phyloP scores from a whole-genome alignment of 1,284 basidiomycete species.

The Fistulinella cinereoalba region DNA sequence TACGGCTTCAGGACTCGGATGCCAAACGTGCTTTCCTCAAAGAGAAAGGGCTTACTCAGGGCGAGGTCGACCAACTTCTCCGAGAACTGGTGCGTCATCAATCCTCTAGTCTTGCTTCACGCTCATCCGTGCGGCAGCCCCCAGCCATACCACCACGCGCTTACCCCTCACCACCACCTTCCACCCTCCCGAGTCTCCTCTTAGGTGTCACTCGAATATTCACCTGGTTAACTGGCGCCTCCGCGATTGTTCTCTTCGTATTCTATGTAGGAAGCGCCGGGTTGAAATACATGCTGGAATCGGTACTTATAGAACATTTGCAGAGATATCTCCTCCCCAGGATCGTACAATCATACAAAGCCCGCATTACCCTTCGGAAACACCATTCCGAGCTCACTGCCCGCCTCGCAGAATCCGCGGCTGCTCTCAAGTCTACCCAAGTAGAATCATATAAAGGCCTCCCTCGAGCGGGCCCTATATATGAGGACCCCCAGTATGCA shows the following conservation, averaged over 20 bases:
- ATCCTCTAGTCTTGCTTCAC: neutral
- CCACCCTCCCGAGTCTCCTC: constrained; percentile 63
- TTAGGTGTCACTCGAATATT: constrained; percentile 58
- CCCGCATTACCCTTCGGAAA: constrained; percentile 54
- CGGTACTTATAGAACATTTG: too few relatives aligned
- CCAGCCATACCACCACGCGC: constrained; percentile 61
- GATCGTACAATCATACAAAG: constrained; percentile 54
- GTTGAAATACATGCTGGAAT: too few relatives aligned
- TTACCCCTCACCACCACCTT: constrained; percentile 69
- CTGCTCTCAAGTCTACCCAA: constrained; percentile 51
- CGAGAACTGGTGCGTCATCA: constrained; percentile 47
- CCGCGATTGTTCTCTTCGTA: constrained; percentile 52
- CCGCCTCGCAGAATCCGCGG: constrained; percentile 52
- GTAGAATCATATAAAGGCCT: constrained; percentile 51
- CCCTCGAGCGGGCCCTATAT: constrained; percentile 48
- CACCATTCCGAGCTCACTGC: constrained; percentile 57
- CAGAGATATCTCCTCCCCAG: constrained; percentile 69
- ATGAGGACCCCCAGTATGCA: constrained; percentile 47
- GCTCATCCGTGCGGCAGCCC: constrained; percentile 38
- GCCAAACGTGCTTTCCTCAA: constrained; percentile 63
- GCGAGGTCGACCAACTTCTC: constrained; percentile 61
- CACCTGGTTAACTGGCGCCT: constrained; percentile 65
- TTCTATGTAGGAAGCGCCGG: constrained; percentile 61
- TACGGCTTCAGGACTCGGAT: constrained; percentile 52
- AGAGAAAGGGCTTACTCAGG: constrained; percentile 65